A percentile compares a stretch with the other conserved stretches of the same genome.
Evolutionary conservation across 2,329 filamentous ascomycete genomes (phyloP).

Genomic region (Fusarium nematophilum): DNA sequence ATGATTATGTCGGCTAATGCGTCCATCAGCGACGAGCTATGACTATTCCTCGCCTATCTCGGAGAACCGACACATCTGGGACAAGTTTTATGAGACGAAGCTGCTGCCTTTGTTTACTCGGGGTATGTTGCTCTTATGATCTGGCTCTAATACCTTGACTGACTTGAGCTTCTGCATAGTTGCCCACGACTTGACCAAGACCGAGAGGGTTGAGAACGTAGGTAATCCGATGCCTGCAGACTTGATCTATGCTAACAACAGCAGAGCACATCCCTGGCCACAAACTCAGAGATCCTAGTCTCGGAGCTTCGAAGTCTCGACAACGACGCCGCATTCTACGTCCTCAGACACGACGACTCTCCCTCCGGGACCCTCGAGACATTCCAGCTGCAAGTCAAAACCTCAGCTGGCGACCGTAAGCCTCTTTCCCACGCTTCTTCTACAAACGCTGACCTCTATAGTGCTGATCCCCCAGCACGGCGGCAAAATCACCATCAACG

Average conservation of each 20-base stretch:
- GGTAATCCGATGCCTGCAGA: conserved; percentile 50
- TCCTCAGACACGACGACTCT: conserved; percentile 65
- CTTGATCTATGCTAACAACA: conserved; percentile 40
- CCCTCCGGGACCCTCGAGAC: conserved; percentile 61
- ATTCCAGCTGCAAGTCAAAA: conserved; percentile 67
- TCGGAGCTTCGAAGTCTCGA: conserved; percentile 69
- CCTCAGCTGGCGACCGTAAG: conserved; percentile 60
- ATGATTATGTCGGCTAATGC: not conserved
- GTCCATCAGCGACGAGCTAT: conserved; percentile 62
- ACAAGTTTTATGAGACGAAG: conserved; percentile 73
- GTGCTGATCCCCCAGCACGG: conserved; percentile 65
- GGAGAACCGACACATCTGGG: conserved; percentile 66
- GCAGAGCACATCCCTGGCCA: conserved; percentile 44
- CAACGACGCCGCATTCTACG: conserved; percentile 68
- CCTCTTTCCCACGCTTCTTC: rapidly evolving
- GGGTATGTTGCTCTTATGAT: not conserved
- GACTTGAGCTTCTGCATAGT: no score
- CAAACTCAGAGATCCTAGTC: conserved; percentile 62
- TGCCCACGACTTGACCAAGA: conserved; percentile 66
- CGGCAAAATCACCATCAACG: conserved; percentile 63
- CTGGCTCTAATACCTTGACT: no score
- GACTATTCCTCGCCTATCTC: conserved; percentile 73
- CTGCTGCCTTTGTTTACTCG: conserved; percentile 69
- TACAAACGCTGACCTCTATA: not conserved
- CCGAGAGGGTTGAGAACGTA: conserved; percentile 57